Conservation (phyloP, 2,329 filamentous ascomycete species). For the Sporothrix humicola region DNA sequence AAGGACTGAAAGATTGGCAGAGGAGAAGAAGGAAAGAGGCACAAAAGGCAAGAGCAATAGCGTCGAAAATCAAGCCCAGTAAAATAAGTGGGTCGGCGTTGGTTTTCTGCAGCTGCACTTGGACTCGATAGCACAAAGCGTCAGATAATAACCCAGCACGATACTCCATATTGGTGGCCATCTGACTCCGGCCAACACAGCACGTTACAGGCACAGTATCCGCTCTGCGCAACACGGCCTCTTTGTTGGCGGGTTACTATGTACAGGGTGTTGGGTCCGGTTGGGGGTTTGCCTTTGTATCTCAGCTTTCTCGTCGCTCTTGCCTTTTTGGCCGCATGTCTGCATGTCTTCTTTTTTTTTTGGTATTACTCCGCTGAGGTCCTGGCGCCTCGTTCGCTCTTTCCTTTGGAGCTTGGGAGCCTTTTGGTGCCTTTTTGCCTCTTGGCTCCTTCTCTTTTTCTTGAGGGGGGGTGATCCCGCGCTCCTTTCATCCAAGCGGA, state of each 20-base stretch:
- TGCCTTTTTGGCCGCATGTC: neutral
- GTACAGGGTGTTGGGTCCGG: neutral
- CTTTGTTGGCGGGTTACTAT: neutral
- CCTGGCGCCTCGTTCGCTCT: neutral
- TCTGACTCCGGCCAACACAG: neutral
- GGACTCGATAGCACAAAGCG: slow-evolving; percentile 7
- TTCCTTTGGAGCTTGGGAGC: neutral
- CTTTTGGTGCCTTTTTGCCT: slow-evolving; percentile 6
- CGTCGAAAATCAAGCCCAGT: neutral
- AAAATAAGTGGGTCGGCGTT: neutral
- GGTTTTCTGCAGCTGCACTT: slow-evolving; percentile 13
- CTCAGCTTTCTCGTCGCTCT: neutral
- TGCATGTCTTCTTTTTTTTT: neutral
- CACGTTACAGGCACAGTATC: slow-evolving; percentile 12
- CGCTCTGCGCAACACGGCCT: neutral
- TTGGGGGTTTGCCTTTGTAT: slow-evolving; percentile 9
- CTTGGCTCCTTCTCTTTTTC: slow-evolving; percentile 12
- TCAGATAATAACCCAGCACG: slow-evolving; percentile 5
- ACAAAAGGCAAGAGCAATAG: neutral
- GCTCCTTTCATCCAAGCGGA: slow-evolving; percentile 29
- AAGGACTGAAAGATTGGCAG: neutral
- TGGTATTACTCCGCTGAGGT: slow-evolving; percentile 20
- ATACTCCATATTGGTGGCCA: neutral
- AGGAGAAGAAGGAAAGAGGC: neutral
- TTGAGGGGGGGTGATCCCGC: slow-evolving; percentile 17